These are phyloP conservation scores for Geum urbanum DNA, from an alignment of 306 rosid species.

Conservation along the genomic window DNA sequence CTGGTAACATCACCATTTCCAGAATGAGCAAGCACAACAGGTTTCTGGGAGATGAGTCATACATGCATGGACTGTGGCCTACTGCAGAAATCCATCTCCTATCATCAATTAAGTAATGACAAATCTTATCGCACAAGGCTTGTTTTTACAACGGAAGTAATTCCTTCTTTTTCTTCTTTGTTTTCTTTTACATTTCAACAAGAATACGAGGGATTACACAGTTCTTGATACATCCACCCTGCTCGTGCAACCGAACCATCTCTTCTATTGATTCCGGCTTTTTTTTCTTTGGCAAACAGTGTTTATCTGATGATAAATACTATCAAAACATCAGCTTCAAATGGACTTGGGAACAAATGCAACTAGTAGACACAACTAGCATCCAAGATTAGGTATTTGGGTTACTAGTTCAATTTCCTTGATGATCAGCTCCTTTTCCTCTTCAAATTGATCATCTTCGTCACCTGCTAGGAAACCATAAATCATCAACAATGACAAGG, in stretches of 20 bases:
- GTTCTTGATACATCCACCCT: constrained; percentile 13
- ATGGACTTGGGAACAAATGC: constrained; percentile 21
- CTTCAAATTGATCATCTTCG: constrained; percentile 95
- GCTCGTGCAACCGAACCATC: background rate
- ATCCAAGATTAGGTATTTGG: constrained; percentile 12
- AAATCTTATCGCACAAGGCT: background rate
- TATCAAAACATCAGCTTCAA: constrained; percentile 17
- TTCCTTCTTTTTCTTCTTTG: background rate
- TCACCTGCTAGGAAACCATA: constrained; percentile 50
- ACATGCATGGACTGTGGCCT: no score
- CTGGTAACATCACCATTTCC: no score
- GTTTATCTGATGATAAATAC: constrained; percentile 18
- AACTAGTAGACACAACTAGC: constrained; percentile 25
- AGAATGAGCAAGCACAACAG: no score
- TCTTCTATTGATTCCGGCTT: background rate
- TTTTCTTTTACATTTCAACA: background rate
- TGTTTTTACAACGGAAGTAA: background rate
- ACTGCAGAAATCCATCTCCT: no score
- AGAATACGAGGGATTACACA: constrained; percentile 14
- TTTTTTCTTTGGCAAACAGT: background rate
- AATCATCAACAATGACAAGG: background rate
- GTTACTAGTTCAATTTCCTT: constrained; percentile 62
- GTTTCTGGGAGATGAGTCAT: no score
- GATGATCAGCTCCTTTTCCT: constrained; percentile 86
- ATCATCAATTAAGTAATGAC: constrained; percentile 1